phyloP scores from a whole-genome alignment of 108 stramenopile species.

The Schizochytrium sp. region DNA sequence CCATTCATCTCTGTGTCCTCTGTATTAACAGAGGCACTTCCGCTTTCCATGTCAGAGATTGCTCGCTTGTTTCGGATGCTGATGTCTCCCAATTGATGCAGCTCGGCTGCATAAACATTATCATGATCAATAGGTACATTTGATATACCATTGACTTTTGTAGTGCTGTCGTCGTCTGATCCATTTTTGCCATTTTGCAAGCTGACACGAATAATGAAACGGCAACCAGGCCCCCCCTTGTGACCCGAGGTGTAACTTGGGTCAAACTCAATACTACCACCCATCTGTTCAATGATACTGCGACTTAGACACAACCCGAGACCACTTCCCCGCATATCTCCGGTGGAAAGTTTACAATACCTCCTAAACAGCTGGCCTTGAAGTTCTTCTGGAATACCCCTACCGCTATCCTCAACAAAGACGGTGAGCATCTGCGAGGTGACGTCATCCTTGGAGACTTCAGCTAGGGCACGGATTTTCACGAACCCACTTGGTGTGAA shows the following conservation, averaged over 20 bases:
- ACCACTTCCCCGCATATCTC: slow-evolving; percentile 14
- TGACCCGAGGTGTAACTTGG: background rate
- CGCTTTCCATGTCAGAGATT: too few species aligned
- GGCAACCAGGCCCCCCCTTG: background rate
- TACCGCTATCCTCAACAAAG: slow-evolving; percentile 42
- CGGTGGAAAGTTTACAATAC: slow-evolving; percentile 28
- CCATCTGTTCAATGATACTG: slow-evolving; percentile 40
- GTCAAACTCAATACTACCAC: slow-evolving; percentile 1
- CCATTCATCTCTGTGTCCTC: too few species aligned
- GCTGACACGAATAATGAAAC: background rate
- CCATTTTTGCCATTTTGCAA: background rate
- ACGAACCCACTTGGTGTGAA: slow-evolving; percentile 30
- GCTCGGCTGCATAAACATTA: too few species aligned
- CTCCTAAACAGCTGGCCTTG: background rate
- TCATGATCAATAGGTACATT: too few species aligned
- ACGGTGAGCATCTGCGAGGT: background rate
- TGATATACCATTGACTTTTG: too few species aligned
- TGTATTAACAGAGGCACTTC: too few species aligned
- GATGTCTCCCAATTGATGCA: too few species aligned
- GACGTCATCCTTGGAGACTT: background rate
- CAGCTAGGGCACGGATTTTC: background rate
- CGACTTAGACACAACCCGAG: slow-evolving; percentile 17
- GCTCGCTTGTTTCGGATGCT: too few species aligned
- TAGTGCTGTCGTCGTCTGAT: too few species aligned
- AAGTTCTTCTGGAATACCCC: slow-evolving; percentile 11